These are phyloP conservation scores for Leptodontidium sp. DNA, from an alignment of 2,329 filamentous ascomycete genomes.

Conservation along the genomic window DNA sequence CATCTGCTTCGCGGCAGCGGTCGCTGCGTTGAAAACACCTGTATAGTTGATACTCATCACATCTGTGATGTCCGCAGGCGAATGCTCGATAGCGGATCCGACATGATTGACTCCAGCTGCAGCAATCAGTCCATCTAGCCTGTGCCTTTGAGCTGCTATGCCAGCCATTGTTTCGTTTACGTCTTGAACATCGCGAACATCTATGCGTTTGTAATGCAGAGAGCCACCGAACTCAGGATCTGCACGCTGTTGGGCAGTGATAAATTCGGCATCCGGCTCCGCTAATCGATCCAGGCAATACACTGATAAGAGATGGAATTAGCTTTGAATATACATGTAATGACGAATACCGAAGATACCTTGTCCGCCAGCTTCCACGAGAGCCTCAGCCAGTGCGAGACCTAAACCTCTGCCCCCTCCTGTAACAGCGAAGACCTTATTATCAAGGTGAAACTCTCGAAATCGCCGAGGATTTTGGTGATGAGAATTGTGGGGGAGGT, in stretches of 20 bases:
- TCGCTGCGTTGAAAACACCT: conserved; percentile 7
- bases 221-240: conserved; percentile 7
- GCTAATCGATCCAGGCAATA: neutral
- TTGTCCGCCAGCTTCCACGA: conserved; percentile 4
- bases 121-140: neutral
- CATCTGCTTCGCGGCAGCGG: conserved; percentile 9
- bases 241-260: conserved; percentile 2
- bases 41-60: conserved; percentile 10
- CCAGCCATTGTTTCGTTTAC: conserved; percentile 7
- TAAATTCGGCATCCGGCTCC: neutral
- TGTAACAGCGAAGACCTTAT: conserved; percentile 9
- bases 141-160: neutral
- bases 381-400: conserved; percentile 7
- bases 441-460: neutral
- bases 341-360: neutral
- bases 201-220: conserved; percentile 10
- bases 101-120: conserved; percentile 11
- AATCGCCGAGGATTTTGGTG: neutral
- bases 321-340: neutral
- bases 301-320: neutral
- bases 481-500: neutral
- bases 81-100: conserved; percentile 5
- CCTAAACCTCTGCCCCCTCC: conserved; percentile 5
- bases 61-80: neutral
- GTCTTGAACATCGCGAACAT: neutral